Base-by-base conservation (phyloP, 192 early-diverging fungal species). In the Funneliformis geosporum region DNA sequence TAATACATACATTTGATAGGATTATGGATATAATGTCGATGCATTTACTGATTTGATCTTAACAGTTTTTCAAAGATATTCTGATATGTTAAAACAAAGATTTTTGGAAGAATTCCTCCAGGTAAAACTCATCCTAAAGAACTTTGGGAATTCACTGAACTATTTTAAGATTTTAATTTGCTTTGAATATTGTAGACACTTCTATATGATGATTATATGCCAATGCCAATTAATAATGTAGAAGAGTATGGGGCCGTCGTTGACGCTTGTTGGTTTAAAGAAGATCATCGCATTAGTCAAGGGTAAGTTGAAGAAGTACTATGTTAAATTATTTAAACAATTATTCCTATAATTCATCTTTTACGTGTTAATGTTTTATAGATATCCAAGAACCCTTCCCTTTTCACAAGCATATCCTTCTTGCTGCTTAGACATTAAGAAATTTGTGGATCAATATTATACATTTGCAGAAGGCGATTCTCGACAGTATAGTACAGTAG, bases 401-500 rank as follows among this genome's bases (percentile, higher is more conserved):
- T 96, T 96, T 79, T 96, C 95, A 10, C 89, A 91, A 77, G 94
- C 94, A 23, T 89, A 95, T 64, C 90, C 92, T 16, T 88, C 87
- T 25, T 90, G 86, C 82, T 94, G 93, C 85, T 81, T 86, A 39
- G 87, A 89, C 65, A 91, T 96, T 43, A 86, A 89, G 59, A 81
- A 87, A 16, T 94, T 95, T 82, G 90, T 96, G 18, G 74, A 82
- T 55, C 91, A 92, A 73, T 96, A 95, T 78, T 96, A 96, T 81
- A 88, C 88, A 27, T 96, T 96, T 82, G 91, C 92, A 10, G 93
- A 95, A 80, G 95, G 93, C 0, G 96, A 95, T 78, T 86, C 90
- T 27, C 93, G 95, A 82, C 90, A 92, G 64, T 89, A 92, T 75
- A 91, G 90, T 82, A 93, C 94, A 73, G 95, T 96, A 91, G 95